Evolutionary conservation across 2,329 filamentous ascomycete species (phyloP), one percentile per base, ranked within the genome.

Genomic region (Ophiostoma quercus): DNA sequence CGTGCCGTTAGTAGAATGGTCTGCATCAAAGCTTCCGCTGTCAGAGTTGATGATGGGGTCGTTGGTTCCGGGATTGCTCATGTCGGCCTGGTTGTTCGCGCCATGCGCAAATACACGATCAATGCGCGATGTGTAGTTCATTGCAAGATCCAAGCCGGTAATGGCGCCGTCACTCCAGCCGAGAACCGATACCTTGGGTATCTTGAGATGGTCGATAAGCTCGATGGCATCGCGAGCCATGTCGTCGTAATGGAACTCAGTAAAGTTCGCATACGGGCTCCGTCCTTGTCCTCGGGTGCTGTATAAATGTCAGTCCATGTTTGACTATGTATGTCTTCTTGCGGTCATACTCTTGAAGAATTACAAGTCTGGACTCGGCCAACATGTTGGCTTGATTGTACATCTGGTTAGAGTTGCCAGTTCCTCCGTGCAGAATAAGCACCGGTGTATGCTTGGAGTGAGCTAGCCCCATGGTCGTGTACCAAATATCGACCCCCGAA

Each of bases 161-260:
- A 66, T 66, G n/a, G 65, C 65, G 2, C 65, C 65, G n/a, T 66
- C 65, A 47, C 65, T 66, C 65, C 65, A 66, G 19, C 65, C 65
- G 16, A 66, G 12, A 19, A 66, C 65, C 25, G 39, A 66, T 47
- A 66, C 39, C 25, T 39, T 39, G 12, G 65, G 14, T 12, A 66
- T 66, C 11, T 47, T 32, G 37, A 66, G 37, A n/a, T 66, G 65
- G 8, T 66, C 65, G 39, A 66, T 5, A 19, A 66, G 65, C 37
- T 66, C 65, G 29, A 66, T 66, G 39, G 65, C 65, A 66, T 66
- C 65, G 37, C 65, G 65, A 9, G 65, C 22, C 19, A 66, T 25
- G 11, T 66, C 65, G 14, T 66, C 65, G 39, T 66, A 66, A 22
- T 66, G 65, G 22, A 66, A 66, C 39, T 47, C 65, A 16, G 65